These are phyloP conservation scores for Pythium inflatum DNA, from an alignment of 352 stramenopile genomes.

Conservation along the genomic window DNA sequence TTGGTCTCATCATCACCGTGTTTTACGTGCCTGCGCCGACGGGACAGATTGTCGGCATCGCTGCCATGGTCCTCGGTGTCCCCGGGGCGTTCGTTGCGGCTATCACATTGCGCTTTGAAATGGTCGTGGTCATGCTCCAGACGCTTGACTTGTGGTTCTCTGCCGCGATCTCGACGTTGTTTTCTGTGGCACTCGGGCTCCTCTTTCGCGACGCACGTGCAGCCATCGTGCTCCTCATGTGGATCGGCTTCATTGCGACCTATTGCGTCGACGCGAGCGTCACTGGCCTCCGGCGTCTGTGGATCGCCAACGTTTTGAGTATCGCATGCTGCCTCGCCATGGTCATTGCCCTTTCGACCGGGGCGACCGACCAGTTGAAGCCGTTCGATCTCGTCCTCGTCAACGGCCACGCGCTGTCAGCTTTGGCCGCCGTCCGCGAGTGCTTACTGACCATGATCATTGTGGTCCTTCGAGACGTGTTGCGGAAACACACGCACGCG, in stretches of 20 bases:
- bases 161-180: conserved; percentile 16
- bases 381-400: conserved; percentile 15
- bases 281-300: conserved; percentile 3
- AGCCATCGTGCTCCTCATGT: neutral
- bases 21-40: conserved; percentile 2
- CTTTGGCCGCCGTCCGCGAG: conserved; percentile 11
- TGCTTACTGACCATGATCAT: conserved; percentile 17
- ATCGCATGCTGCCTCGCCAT: conserved; percentile 9
- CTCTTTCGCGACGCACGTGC: conserved; percentile 10
- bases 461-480: conserved; percentile 25
- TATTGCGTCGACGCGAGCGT: conserved; percentile 30
- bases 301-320: conserved; percentile 16
- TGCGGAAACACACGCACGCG: conserved; percentile 3
- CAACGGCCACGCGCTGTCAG: conserved; percentile 20
- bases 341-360: neutral
- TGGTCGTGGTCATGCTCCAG: conserved; percentile 21
- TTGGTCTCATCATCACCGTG: neutral
- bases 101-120: conserved; percentile 21
- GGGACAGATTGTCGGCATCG: neutral
- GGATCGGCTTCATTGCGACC: conserved; percentile 9
- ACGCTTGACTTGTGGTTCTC: conserved; percentile 33
- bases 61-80: neutral
- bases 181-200: conserved; percentile 9
- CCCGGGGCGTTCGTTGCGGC: conserved; percentile 3
- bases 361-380: conserved; percentile 4